Evolutionary conservation across 2,329 filamentous ascomycete species (phyloP), one percentile per base, ranked within the genome.

Genomic region (Zelopaecilomyces penicillatus): DNA sequence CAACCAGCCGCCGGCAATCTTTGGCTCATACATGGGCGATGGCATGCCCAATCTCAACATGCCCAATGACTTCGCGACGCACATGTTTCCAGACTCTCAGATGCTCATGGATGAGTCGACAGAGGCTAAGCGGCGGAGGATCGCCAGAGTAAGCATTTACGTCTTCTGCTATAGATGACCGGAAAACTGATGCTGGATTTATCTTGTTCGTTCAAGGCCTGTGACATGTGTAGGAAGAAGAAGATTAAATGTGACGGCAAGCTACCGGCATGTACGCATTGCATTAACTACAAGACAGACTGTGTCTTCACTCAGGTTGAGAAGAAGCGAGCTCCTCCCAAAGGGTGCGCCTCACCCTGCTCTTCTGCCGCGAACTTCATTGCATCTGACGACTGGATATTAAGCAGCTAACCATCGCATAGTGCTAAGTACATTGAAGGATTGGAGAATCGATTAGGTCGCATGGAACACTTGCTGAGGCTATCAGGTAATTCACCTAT

Each of bases 201-300:
- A 41, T 29, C 10, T 40, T 50, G 46, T 50, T 43, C 39, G 26
- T 29, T 35, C 30, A 19, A 90, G 86, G 89, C 89, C 42, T 95
- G 89, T 69, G 90, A 95, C 57, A 94, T 95, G 89, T 97, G 91
- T 63, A 78, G 90, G 57, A 95, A 95, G 70, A 90, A 87, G 68
- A 95, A 91, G 75, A 93, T 97, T 68, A 97, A 97, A 69, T 97
- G 91, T 66, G 93, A 97, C 62, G 91, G 93, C 54, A 95, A 94
- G 69, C 80, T 95, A 67, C 91, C 93, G 33, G 82, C 89, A 49
- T 98, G 93, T 67, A 90, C 87, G 6, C 93, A 97, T 67, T 98
- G 91, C 65, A 85, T 85, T 64, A 97, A 96, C 65, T 96, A 96
- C 73, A 96, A 96, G 74, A 96, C 90, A 5, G 89, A 95, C 57